These are phyloP conservation scores for Pseudogymnoascus sp. DNA, from an alignment of 2,329 filamentous ascomycete species.

Conservation along the genomic window DNA sequence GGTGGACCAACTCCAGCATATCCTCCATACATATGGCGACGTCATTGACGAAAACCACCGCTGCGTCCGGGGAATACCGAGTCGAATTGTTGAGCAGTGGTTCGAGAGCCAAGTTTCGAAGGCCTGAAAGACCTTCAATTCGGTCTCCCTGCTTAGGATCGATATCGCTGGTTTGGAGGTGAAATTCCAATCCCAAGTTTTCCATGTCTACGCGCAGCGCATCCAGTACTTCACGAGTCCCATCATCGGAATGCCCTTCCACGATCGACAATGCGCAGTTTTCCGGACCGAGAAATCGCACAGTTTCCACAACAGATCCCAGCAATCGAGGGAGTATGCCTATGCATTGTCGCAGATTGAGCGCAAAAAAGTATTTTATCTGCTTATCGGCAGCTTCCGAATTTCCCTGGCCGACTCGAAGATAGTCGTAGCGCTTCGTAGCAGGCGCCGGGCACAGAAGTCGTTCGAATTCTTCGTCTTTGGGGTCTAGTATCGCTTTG, in stretches of 20 bases:
- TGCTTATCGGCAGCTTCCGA: slow-evolving; percentile 25
- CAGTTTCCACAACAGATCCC: slow-evolving; percentile 43
- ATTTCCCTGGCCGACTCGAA: neutral
- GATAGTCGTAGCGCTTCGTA: slow-evolving; percentile 14
- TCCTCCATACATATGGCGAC: slow-evolving; percentile 47
- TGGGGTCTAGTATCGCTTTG: slow-evolving; percentile 15
- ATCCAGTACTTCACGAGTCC: slow-evolving; percentile 44
- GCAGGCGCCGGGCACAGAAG: slow-evolving; percentile 11
- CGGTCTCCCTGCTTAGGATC: slow-evolving; percentile 39
- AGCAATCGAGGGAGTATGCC: slow-evolving; percentile 43
- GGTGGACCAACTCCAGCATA: slow-evolving; percentile 49
- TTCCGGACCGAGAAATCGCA: slow-evolving; percentile 42
- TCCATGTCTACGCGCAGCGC: slow-evolving; percentile 35
- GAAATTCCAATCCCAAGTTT: slow-evolving; percentile 34
- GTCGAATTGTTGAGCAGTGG: slow-evolving; percentile 33
- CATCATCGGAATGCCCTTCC: slow-evolving; percentile 48
- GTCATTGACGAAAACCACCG: slow-evolving; percentile 48
- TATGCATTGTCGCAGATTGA: slow-evolving; percentile 42
- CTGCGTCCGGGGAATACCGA: slow-evolving; percentile 31
- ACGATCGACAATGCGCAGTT: slow-evolving; percentile 48
- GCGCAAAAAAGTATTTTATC: slow-evolving; percentile 43
- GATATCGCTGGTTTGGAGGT: slow-evolving; percentile 36
- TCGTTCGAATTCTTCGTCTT: slow-evolving; percentile 13
- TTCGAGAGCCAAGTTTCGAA: slow-evolving; percentile 46
- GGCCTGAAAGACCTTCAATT: slow-evolving; percentile 40